Evolutionary conservation across 805 yeast genomes (phyloP), one percentile per base, ranked within the genome.

Genomic region (Starmerella vaccinii): DNA sequence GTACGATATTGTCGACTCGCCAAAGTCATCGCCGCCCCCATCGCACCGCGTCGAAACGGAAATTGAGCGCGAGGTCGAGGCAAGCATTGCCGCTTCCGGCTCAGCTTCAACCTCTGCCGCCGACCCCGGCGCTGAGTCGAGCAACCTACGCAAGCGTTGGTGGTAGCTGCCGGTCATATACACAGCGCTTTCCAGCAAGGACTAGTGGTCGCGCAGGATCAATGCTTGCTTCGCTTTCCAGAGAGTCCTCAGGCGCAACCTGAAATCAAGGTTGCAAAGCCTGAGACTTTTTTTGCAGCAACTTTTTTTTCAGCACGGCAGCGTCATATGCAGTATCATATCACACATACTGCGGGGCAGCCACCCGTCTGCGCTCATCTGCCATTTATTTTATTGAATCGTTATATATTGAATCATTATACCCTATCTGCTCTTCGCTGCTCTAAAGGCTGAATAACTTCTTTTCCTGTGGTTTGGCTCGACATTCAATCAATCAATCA

Each of bases 1-100:
- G 16, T 53, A 48, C 47, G 57, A 53, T 46, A 48, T 53, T 32
- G 50, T 53, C 19, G 57, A 53, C 30, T 21, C 51, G 24, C 56
- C 56, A 9, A 38, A 42, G 26, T 15, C 30, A 15, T 23, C 54
- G 29, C 49, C 56, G 12, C 39, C 46, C n/a, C 33, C 53, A 13
- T 38, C 48, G 19, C 32, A 15, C 30, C 43, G 32, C 22, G 40
- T 29, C 23, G 50, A 49, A 44, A 53, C 56, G 15, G 56, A 49
- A 41, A 53, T 53, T 33, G 56, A 53, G 51, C 53, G 56, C 29
- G 56, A 53, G 35, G 46, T 50, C 27, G 49, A 43, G 49, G 51
- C 37, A 18, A 24, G 26, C 32, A 35, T 50, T 10, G 12, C 13
- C 22, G 19, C n/a, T 19, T 32, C 47, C 13, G 47, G 27, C 12